Percentiles rank a stretch among this genome's conserved stretches.
Evolutionary conservation across 164 flowering plant genomes (phyloP).

Genomic region (Piper betle): DNA sequence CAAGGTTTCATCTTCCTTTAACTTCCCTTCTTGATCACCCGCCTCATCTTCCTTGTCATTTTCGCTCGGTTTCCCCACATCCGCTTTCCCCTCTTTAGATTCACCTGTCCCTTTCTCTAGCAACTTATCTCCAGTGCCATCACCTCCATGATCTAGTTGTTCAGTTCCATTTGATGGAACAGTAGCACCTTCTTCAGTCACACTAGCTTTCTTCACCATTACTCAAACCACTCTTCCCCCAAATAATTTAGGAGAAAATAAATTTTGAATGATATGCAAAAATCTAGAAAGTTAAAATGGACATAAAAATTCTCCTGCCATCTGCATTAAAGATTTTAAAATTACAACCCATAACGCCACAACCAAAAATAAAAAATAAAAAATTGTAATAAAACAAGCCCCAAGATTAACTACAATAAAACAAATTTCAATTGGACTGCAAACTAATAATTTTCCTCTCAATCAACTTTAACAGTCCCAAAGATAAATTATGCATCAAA

Average conservation of each 20-base stretch:
- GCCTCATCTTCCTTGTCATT: not conserved
- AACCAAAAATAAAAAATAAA: no score
- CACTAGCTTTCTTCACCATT: not conserved
- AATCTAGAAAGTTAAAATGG: not conserved
- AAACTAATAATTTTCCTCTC: no score
- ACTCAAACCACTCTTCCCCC: not conserved
- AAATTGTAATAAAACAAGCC: no score
- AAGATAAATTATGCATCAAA: no score
- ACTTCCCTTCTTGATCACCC: not conserved
- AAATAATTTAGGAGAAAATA: not conserved
- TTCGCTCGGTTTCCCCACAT: not conserved
- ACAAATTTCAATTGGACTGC: no score
- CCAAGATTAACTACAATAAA: no score
- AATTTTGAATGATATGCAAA: not conserved
- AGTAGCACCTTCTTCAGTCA: not conserved
- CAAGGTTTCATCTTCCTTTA: not conserved
- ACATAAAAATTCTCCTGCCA: not conserved
- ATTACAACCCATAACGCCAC: no score
- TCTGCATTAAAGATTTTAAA: not conserved
- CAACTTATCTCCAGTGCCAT: not conserved
- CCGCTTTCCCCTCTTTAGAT: not conserved
- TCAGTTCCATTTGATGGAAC: not conserved
- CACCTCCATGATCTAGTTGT: not conserved
- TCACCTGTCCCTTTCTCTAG: not conserved
- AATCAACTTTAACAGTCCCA: no score